Evolutionary conservation across 169 alveolate genomes (phyloP).

Genomic region (Eimeria brunetti): DNA sequence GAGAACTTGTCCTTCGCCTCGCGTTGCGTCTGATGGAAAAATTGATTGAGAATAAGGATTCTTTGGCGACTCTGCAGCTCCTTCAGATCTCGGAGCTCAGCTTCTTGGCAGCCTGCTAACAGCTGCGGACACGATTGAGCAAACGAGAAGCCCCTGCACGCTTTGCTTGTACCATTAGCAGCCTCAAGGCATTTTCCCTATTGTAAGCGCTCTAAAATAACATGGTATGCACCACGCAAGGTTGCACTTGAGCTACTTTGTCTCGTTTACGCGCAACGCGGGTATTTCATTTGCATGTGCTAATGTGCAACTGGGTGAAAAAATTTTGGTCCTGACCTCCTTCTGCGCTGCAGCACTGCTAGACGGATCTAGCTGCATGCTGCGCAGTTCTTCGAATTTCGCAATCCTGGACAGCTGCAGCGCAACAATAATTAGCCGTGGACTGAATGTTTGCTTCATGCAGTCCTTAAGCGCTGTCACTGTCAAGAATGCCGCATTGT

Average conservation of each 20-base stretch:
- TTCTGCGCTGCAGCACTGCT: conserved; percentile 33
- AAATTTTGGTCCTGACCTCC: neutral
- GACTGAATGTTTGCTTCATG: neutral
- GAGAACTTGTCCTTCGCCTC: conserved; percentile 19
- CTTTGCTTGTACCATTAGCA: neutral
- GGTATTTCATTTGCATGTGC: neutral
- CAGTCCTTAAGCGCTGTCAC: neutral
- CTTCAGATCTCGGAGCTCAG: conserved; percentile 26
- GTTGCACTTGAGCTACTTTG: neutral
- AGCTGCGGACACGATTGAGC: neutral
- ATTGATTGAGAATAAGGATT: neutral
- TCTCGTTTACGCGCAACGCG: no score
- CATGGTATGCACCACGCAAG: neutral
- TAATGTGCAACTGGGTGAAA: neutral
- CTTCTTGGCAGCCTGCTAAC: conserved; percentile 37
- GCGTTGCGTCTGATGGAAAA: neutral
- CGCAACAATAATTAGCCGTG: neutral
- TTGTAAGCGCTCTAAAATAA: neutral
- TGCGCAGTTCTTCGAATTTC: conserved; percentile 50
- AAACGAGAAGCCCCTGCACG: neutral
- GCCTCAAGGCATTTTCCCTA: neutral
- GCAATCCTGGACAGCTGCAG: conserved; percentile 25
- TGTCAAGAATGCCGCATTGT: neutral
- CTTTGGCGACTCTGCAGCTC: conserved; percentile 44
- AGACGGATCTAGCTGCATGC: conserved; percentile 15